These are phyloP conservation scores for Corinectria fuckeliana DNA, from an alignment of 2,329 filamentous ascomycete genomes.

Conservation along the genomic window DNA sequence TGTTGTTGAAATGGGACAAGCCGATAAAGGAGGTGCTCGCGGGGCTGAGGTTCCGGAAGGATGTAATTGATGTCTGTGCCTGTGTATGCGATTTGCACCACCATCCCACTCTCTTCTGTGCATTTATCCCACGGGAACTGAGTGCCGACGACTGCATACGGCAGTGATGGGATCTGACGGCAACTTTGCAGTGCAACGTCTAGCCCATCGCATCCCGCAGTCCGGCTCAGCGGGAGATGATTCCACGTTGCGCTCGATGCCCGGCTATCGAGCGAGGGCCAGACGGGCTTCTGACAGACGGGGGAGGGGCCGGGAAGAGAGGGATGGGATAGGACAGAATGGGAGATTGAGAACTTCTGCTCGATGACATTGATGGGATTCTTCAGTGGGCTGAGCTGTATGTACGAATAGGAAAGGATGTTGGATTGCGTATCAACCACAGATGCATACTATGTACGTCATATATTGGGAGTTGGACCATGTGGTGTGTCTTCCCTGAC, in stretches of 20 bases:
- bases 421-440: constrained; percentile 12
- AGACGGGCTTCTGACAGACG: constrained; percentile 2
- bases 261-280: constrained; percentile 11
- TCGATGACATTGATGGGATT: constrained; percentile 1
- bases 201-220: neutral
- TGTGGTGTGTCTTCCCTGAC: neutral
- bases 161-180: neutral
- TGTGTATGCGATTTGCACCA: constrained; percentile 6
- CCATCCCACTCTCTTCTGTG: constrained; percentile 3
- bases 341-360: constrained; percentile 1
- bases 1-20: neutral
- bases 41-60: neutral
- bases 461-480: constrained; percentile 6
- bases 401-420: neutral
- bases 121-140: neutral
- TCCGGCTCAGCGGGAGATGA: neutral
- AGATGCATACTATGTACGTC: constrained; percentile 24
- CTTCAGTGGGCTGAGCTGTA: neutral
- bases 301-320: too few species aligned
- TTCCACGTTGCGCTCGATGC: constrained; percentile 5
- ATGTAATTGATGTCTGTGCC: too few species aligned
- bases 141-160: neutral
- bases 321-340: constrained; percentile 1
- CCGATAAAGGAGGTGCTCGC: neutral
- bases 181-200: neutral